Conservation (phyloP, 2,329 filamentous ascomycete species). For the Exophiala aquamarina region DNA sequence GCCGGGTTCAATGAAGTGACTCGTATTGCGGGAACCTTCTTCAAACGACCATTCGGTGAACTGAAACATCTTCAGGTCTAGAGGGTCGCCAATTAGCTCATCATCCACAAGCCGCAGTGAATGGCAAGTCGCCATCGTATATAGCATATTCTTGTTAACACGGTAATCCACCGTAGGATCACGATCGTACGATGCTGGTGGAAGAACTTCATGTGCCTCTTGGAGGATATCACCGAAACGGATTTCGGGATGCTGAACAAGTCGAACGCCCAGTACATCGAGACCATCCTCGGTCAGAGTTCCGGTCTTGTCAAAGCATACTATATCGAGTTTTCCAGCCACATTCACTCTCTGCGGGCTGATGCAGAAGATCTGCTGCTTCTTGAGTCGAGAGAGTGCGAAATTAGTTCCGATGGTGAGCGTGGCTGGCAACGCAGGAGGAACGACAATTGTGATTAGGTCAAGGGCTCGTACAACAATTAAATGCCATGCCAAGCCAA, state of each 20-base stretch:
- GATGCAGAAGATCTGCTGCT: conserved; percentile 93
- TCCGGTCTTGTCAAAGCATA: conserved; percentile 99
- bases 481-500: conserved; percentile 81
- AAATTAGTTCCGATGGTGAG: conserved; percentile 97
- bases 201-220: conserved; percentile 61
- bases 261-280: conserved; percentile 84
- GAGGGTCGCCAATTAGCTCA: conserved; percentile 86
- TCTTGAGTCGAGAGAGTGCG: conserved; percentile 79
- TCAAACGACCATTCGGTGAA: conserved; percentile 92
- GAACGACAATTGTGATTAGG: conserved; percentile 95
- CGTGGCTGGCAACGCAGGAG: conserved; percentile 89
- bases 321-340: conserved; percentile 89
- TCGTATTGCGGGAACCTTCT: conserved; percentile 72
- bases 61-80: conserved; percentile 98
- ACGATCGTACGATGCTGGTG: conserved; percentile 54
- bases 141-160: conserved; percentile 70
- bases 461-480: conserved; percentile 92
- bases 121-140: conserved; percentile 97
- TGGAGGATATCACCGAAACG: conserved; percentile 72
- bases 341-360: conserved; percentile 97
- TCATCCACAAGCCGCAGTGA: conserved; percentile 83
- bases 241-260: conserved; percentile 64
- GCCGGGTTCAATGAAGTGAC: conserved; percentile 69
- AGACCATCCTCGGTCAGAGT: conserved; percentile 94
- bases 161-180: conserved; percentile 62